phyloP scores from a whole-genome alignment of 2,329 filamentous ascomycete species.

The Cephalotrichum gorgonifer region DNA sequence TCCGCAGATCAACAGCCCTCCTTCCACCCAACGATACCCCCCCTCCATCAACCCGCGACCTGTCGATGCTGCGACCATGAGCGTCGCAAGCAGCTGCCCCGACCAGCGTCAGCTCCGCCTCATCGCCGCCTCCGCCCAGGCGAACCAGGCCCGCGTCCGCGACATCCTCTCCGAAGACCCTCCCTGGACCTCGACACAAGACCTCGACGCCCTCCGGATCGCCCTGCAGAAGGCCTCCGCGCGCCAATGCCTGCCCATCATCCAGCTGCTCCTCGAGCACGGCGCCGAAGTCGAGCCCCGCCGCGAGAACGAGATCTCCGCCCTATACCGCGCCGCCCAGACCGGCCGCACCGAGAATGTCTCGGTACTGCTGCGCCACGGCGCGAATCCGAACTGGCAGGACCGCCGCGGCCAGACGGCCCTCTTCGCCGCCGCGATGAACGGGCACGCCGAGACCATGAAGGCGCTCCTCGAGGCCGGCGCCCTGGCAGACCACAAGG shows the following conservation, averaged over 20 bases:
- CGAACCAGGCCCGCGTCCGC: slow-evolving; percentile 3
- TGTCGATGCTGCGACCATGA: background rate
- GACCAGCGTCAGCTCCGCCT: slow-evolving; percentile 4
- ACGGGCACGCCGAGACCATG: slow-evolving; percentile 1
- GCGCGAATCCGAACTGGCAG: background rate
- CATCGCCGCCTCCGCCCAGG: slow-evolving; percentile 3
- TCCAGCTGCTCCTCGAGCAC: slow-evolving; percentile 1
- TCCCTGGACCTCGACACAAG: background rate
- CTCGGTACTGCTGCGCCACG: background rate
- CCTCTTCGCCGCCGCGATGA: background rate
- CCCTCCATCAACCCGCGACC: background rate
- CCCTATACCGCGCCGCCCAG: slow-evolving; percentile 11
- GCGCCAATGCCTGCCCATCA: background rate
- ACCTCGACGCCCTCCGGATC: slow-evolving; percentile 4
- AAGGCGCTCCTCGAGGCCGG: slow-evolving; percentile 1
- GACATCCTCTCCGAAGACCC: slow-evolving; percentile 3
- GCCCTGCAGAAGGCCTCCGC: slow-evolving; percentile 2
- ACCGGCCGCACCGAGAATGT: slow-evolving; percentile 10
- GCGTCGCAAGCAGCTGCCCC: slow-evolving; percentile 3
- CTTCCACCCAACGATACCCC: background rate
- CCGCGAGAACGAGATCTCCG: background rate
- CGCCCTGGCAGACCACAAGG: background rate
- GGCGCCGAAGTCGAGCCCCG: slow-evolving; percentile 8
- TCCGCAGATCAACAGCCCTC: background rate
- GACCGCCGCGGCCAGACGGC: background rate